Percentiles rank a stretch among this genome's conserved stretches.
Evolutionary conservation across 2,329 filamentous ascomycete species (phyloP).

Genomic region (Trichophyton verrucosum): DNA sequence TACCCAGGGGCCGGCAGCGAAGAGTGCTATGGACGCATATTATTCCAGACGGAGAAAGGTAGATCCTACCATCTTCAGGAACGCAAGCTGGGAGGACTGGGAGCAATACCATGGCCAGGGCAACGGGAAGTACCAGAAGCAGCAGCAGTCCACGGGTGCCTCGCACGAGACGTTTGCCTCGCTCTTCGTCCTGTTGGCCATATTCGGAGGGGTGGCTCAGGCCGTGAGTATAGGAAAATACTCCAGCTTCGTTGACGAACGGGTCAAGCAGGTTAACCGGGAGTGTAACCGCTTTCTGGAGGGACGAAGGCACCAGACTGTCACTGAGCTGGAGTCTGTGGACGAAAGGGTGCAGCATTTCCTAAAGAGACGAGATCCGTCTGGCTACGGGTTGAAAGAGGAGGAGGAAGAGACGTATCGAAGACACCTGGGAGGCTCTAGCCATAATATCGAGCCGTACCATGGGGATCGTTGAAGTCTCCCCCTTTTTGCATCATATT

Average conservation of each 20-base stretch:
- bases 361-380: slow-evolving; percentile 56
- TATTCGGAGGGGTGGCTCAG: slow-evolving; percentile 61
- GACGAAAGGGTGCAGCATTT: slow-evolving; percentile 66
- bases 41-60: slow-evolving; percentile 24
- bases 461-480: background rate
- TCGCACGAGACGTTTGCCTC: slow-evolving; percentile 67
- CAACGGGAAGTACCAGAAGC: slow-evolving; percentile 16
- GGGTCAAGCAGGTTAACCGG: slow-evolving; percentile 54
- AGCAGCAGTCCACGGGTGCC: slow-evolving; percentile 31
- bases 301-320: slow-evolving; percentile 42
- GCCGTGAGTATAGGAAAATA: slow-evolving; percentile 54
- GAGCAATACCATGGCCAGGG: slow-evolving; percentile 59
- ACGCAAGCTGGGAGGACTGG: slow-evolving; percentile 98
- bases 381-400: slow-evolving; percentile 34
- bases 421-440: slow-evolving; percentile 19
- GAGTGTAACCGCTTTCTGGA: slow-evolving; percentile 46
- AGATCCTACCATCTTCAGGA: slow-evolving; percentile 45
- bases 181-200: slow-evolving; percentile 56
- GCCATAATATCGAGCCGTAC: background rate
- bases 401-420: slow-evolving; percentile 33
- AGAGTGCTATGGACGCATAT: slow-evolving; percentile 7
- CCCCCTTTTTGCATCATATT: background rate
- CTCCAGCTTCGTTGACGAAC: slow-evolving; percentile 50
- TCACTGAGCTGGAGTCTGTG: slow-evolving; percentile 33
- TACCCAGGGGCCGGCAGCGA: slow-evolving; percentile 7